Evolutionary conservation across 2,329 filamentous ascomycete species (phyloP), one percentile per base, ranked within the genome.

Genomic region (Penicillium sp.): DNA sequence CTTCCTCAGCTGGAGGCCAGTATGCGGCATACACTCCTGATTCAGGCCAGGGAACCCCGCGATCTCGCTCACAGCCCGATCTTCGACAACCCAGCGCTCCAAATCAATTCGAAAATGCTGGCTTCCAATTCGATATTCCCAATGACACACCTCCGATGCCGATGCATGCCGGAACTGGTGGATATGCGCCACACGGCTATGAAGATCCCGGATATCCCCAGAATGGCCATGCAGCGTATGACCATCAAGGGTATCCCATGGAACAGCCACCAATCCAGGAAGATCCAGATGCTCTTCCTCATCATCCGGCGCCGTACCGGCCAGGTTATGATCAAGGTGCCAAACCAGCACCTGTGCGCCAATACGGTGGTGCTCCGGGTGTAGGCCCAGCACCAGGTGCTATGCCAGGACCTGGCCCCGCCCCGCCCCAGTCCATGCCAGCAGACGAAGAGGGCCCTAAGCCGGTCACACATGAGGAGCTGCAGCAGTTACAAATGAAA

Each of bases 391-490:
- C 71, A 59, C 78, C 76, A 28, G 68, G 69, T 59, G 70, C 69
- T 31, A 70, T 75, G 8, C 68, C 67, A 28, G 59, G 48, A 17
- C 48, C 58, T 49, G 59, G 45, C 17, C 49, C 59, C 42, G 53
- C 53, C 17, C 51, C 60, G n/a, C 64, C 68, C 15, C 60, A 65
- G 15, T 58, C 63, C 2, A 51, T 52, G 25, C 59, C 63, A 15
- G 48, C 60, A 11, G 48, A 53, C 37, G 57, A 45, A 38, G 48
- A 15, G 20, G 52, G 42, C 22, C 73, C 63, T 39, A 64, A 78
- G 2, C 89, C 88, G 0, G 88, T 98, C 4, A 96, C 93, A 0
- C 79, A 84, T 2, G 86, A 90, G 45, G 91, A 96, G 72, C 81
- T 99, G 7, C 90, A 96, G 66, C 83, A 83, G 22, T 79, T 98